phyloP scores from a whole-genome alignment of 2,329 filamentous ascomycete species.

The Cercospora zeae-maydis region DNA sequence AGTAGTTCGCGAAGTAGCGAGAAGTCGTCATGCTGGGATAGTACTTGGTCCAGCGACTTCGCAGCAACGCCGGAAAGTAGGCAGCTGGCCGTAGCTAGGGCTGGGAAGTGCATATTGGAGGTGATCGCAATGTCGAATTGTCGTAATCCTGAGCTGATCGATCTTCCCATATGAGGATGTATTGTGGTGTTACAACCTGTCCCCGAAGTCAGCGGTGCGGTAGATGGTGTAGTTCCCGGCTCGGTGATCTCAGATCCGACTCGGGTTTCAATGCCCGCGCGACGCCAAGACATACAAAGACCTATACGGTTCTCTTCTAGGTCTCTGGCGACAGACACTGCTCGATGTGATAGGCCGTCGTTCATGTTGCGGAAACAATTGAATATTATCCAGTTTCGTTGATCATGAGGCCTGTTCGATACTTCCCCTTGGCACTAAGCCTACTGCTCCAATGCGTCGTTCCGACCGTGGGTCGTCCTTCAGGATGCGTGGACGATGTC shows the following conservation, averaged over 20 bases:
- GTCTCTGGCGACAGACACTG: neutral
- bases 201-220: neutral
- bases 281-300: neutral
- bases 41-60: constrained; percentile 1
- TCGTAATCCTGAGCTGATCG: neutral
- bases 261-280: neutral
- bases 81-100: neutral
- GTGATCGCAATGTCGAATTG: neutral
- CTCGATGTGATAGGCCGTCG: neutral
- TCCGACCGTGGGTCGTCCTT: neutral
- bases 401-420: neutral
- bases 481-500: neutral
- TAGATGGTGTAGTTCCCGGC: neutral
- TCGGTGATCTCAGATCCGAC: neutral
- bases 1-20: constrained; percentile 18
- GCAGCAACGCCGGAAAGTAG: neutral
- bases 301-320: neutral
- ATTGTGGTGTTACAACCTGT: neutral
- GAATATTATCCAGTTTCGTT: neutral
- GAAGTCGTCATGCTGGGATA: constrained; percentile 11
- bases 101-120: neutral
- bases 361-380: neutral
- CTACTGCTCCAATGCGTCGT: neutral
- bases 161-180: neutral
- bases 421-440: neutral